These are phyloP conservation scores for Umbelopsis sp. DNA, from an alignment of 192 early-diverging fungal genomes.

Conservation along the genomic window DNA sequence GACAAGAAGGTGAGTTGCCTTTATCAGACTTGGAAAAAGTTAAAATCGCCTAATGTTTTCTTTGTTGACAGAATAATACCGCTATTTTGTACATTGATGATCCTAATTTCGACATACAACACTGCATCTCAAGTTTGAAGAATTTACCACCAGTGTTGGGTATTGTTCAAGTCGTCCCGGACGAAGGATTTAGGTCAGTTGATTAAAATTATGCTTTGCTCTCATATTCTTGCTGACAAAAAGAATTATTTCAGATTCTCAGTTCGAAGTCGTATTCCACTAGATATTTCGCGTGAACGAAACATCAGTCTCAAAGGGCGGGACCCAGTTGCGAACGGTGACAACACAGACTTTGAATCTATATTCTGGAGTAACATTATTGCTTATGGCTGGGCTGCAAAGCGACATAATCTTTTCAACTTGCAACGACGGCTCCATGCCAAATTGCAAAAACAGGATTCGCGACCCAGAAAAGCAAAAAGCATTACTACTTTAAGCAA, in stretches of 20 bases:
- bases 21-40: neutral
- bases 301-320: constrained; percentile 9
- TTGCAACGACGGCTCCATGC: neutral
- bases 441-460: neutral
- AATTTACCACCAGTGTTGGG: neutral
- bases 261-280: neutral
- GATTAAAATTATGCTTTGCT: neutral
- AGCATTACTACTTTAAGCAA: constrained; percentile 16
- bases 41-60: neutral
- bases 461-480: constrained; percentile 9
- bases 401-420: neutral
- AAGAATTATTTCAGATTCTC: neutral
- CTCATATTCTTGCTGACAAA: neutral
- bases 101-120: constrained; percentile 6
- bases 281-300: constrained; percentile 8
- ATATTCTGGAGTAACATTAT: constrained; percentile 42
- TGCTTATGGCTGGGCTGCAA: constrained; percentile 10
- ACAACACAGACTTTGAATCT: constrained; percentile 38
- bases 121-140: constrained; percentile 3
- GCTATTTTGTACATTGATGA: constrained; percentile 39
- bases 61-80: constrained; percentile 28
- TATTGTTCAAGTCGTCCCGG: constrained; percentile 6
- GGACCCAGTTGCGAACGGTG: neutral
- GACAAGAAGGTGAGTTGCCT: neutral
- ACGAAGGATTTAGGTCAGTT: constrained; percentile 8